phyloP scores from a whole-genome alignment of 768 basidiomycete species.

The Zangia roseola region DNA sequence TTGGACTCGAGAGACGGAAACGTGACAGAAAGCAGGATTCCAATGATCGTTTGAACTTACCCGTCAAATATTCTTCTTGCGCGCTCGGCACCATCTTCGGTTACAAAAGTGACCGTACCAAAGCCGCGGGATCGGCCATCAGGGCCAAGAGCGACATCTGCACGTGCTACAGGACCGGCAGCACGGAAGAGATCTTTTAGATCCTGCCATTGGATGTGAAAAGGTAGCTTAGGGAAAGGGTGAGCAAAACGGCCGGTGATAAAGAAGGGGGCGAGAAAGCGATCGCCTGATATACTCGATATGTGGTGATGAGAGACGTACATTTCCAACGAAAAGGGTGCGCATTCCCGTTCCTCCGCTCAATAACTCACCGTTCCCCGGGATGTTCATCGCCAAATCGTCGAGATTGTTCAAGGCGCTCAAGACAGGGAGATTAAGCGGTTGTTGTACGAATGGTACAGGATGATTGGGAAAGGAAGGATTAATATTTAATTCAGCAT shows the following conservation, averaged over 20 bases:
- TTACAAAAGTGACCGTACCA: constrained; percentile 87
- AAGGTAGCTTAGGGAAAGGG: constrained; percentile 64
- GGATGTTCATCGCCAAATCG: constrained; percentile 13
- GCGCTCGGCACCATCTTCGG: constrained; percentile 77
- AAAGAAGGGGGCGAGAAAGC: neutral
- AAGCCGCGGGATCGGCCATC: constrained; percentile 92
- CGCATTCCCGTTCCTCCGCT: constrained; percentile 38
- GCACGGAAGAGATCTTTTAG: constrained; percentile 94
- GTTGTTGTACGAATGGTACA: constrained; percentile 20
- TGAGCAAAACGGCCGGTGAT: constrained; percentile 14
- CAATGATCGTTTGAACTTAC: constrained; percentile 44
- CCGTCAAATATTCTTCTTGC: constrained; percentile 90
- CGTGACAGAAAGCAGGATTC: neutral
- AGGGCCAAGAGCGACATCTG: constrained; percentile 84
- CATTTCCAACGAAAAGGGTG: constrained; percentile 87
- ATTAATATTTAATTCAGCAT: constrained; percentile 20
- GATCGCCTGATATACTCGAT: constrained; percentile 3
- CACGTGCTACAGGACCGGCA: constrained; percentile 86
- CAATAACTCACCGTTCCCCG: constrained; percentile 23
- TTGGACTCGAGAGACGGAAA: neutral
- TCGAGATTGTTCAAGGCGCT: constrained; percentile 16
- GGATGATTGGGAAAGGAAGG: constrained; percentile 12
- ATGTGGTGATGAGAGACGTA: constrained; percentile 40
- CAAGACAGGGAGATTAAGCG: constrained; percentile 13
- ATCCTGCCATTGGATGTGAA: constrained; percentile 97